phyloP scores from a whole-genome alignment of 1,284 basidiomycete species.

The Rhodotorula sp. region DNA sequence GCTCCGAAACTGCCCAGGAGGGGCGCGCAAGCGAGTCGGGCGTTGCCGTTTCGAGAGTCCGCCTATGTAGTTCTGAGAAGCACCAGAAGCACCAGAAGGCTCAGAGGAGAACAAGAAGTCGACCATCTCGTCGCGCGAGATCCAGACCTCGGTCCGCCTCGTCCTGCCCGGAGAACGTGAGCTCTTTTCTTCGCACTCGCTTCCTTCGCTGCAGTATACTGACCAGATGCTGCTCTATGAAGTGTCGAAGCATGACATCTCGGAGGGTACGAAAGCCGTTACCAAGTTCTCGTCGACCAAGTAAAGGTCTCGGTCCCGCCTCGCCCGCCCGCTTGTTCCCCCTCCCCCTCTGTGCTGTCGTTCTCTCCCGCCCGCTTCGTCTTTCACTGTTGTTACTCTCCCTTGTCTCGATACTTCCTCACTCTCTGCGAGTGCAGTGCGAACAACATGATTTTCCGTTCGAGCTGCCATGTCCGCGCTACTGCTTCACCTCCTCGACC shows the following conservation, averaged over 20 bases:
- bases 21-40: too few relatives aligned
- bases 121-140: slow-evolving; percentile 90
- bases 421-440: background rate
- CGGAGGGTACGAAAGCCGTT: slow-evolving; percentile 67
- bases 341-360: background rate
- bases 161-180: slow-evolving; percentile 74
- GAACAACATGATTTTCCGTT: background rate
- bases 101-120: slow-evolving; percentile 73
- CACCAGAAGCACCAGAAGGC: too few relatives aligned
- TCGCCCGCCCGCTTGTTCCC: background rate
- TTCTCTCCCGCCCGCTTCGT: background rate
- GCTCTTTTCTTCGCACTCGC: background rate
- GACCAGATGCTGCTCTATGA: background rate
- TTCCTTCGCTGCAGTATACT: too few relatives aligned
- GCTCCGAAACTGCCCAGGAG: too few relatives aligned
- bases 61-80: too few relatives aligned
- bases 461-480: background rate
- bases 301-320: background rate
- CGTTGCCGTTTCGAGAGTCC: too few relatives aligned
- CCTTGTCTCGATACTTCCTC: background rate
- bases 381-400: background rate
- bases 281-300: slow-evolving; percentile 13
- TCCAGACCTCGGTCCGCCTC: slow-evolving; percentile 75
- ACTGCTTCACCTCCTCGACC: slow-evolving; percentile 36
- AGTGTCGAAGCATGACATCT: slow-evolving; percentile 77